These are phyloP conservation scores for Cymbomonas tetramitiformis DNA, from an alignment of 139 green algal species.

Conservation along the genomic window DNA sequence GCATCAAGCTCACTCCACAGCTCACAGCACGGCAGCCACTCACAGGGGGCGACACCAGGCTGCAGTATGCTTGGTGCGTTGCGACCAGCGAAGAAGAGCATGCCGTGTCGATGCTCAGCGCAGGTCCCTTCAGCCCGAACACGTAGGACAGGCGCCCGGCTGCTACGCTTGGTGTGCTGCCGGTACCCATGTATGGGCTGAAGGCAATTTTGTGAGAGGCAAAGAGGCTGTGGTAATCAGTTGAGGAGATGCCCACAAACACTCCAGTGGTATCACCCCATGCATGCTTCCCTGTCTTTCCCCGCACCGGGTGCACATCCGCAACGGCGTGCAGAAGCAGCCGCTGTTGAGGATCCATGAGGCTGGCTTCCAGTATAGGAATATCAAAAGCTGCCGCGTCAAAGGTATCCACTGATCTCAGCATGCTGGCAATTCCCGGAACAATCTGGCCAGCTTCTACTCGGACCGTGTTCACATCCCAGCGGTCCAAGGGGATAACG, in stretches of 20 bases:
- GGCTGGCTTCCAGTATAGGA: neutral
- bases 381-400: slow-evolving; percentile 27
- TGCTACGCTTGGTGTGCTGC: slow-evolving; percentile 11
- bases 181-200: slow-evolving; percentile 1
- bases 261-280: neutral
- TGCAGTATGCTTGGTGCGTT: slow-evolving; percentile 30
- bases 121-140: slow-evolving; percentile 10
- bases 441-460: neutral
- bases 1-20: slow-evolving; percentile 50
- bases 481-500: neutral
- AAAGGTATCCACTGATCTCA: slow-evolving; percentile 44
- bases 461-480: neutral
- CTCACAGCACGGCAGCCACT: neutral
- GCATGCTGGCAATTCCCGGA: slow-evolving; percentile 46
- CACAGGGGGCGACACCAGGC: neutral
- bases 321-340: slow-evolving; percentile 21
- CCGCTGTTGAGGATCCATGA: slow-evolving; percentile 12
- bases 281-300: no score
- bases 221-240: slow-evolving; percentile 15
- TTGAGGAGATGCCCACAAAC: slow-evolving; percentile 17
- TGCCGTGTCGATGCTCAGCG: slow-evolving; percentile 19
- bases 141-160: slow-evolving; percentile 8
- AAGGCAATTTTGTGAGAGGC: slow-evolving; percentile 7
- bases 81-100: slow-evolving; percentile 26
- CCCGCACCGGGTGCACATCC: neutral